Conservation (phyloP, 352 stramenopile species). For the Globisporangium yorkense region DNA sequence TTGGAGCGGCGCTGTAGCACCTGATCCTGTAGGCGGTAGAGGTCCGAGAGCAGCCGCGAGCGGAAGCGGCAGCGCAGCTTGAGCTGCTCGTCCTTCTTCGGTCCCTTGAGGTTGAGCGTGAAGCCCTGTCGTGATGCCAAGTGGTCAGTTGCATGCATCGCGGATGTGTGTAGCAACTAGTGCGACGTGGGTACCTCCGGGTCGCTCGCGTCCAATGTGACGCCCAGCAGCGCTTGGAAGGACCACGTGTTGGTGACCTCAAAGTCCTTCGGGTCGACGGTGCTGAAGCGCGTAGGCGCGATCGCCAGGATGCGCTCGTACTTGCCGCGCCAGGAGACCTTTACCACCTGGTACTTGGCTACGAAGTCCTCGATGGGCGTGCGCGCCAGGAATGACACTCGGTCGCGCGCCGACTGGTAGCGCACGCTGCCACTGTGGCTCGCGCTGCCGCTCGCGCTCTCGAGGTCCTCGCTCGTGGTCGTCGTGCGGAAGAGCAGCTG, state of each 20-base stretch:
- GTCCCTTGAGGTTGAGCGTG: conserved; percentile 51
- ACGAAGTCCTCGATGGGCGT: conserved; percentile 78
- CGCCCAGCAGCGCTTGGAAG: conserved; percentile 40
- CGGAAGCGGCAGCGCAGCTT: conserved; percentile 77
- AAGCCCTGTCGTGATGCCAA: conserved; percentile 25
- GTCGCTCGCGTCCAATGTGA: conserved; percentile 60
- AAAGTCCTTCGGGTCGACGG: conserved; percentile 82
- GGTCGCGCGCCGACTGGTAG: conserved; percentile 19
- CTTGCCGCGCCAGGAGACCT: conserved; percentile 79
- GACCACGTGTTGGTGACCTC: conserved; percentile 87
- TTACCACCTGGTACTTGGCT: conserved; percentile 81
- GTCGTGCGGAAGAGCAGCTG: conserved; percentile 4
- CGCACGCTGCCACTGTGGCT: conserved; percentile 1
- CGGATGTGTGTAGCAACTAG: too few species aligned
- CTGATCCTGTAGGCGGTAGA: conserved; percentile 66
- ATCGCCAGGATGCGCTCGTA: conserved; percentile 86
- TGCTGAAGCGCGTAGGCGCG: conserved; percentile 73
- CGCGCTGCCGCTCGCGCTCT: conserved; percentile 3
- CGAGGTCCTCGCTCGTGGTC: conserved; percentile 3
- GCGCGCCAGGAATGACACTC: conserved; percentile 26
- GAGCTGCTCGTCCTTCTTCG: conserved; percentile 81
- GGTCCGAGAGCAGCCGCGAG: conserved; percentile 65
- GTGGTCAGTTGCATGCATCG: not conserved
- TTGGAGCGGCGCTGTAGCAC: conserved; percentile 27
- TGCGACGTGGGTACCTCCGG: conserved; percentile 10